Percentiles rank a stretch among this genome's conserved stretches.
Evolutionary conservation across 352 stramenopile species (phyloP).

Genomic region (Phytophthora tentaculata): DNA sequence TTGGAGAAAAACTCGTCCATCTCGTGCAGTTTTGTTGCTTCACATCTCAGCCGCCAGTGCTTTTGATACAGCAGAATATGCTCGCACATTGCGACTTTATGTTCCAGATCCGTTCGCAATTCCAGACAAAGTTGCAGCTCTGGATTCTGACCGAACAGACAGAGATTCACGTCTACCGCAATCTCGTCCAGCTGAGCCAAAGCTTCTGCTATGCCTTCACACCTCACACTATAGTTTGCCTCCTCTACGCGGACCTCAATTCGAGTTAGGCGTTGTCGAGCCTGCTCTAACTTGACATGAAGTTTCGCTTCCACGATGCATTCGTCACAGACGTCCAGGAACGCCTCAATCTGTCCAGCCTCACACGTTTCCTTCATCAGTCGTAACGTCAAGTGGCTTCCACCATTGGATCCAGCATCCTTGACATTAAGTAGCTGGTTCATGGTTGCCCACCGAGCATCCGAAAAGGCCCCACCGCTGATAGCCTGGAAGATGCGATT

Average conservation of each 20-base stretch:
- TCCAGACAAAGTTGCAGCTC: constrained; percentile 40
- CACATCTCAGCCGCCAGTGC: constrained; percentile 51
- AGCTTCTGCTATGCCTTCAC: constrained; percentile 37
- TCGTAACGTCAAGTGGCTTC: constrained; percentile 25
- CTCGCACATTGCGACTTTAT: constrained; percentile 41
- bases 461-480: constrained; percentile 43
- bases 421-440: constrained; percentile 27
- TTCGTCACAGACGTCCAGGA: constrained; percentile 50
- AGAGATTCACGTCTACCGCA: constrained; percentile 43
- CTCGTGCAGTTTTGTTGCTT: constrained; percentile 61
- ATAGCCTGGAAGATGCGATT: constrained; percentile 63
- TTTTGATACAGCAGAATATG: constrained; percentile 49
- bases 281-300: constrained; percentile 40
- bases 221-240: constrained; percentile 48
- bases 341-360: constrained; percentile 15
- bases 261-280: constrained; percentile 35
- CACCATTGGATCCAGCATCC: neutral
- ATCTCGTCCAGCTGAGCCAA: constrained; percentile 45
- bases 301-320: constrained; percentile 61
- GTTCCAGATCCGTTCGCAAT: constrained; percentile 41
- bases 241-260: constrained; percentile 45
- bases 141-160: constrained; percentile 51
- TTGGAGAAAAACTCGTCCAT: constrained; percentile 66
- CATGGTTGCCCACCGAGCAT: constrained; percentile 46
- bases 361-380: constrained; percentile 36